Percentiles rank a stretch among this genome's conserved stretches.
phyloP scores from a whole-genome alignment of 495 filamentous ascomycete genomes.

The Chaetomium tenue region DNA sequence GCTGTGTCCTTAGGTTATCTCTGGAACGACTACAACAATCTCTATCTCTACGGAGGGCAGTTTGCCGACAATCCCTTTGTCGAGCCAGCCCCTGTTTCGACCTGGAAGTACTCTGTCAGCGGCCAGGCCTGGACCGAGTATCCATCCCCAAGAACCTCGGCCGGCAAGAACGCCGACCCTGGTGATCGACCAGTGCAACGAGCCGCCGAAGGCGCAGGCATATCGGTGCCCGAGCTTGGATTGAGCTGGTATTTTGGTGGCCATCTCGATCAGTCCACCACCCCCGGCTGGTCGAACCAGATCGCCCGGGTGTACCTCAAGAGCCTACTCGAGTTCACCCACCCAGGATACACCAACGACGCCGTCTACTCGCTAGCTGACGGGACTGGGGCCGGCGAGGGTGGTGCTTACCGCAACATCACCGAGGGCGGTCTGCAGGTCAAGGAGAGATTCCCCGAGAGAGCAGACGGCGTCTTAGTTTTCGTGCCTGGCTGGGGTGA shows the following conservation, averaged over 20 bases:
- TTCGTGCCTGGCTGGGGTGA: slow-evolving; percentile 72
- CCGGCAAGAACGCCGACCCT: slow-evolving; percentile 55
- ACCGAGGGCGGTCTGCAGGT: slow-evolving; percentile 67
- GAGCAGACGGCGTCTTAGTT: slow-evolving; percentile 68
- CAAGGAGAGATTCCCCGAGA: slow-evolving; percentile 61
- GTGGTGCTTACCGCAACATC: slow-evolving; percentile 65
- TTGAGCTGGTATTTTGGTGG: slow-evolving; percentile 75
- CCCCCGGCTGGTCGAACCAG: slow-evolving; percentile 64
- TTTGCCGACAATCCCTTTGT: slow-evolving; percentile 59
- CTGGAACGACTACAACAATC: slow-evolving; percentile 64
- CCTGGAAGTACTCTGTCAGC: slow-evolving; percentile 66
- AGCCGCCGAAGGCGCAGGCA: slow-evolving; percentile 67
- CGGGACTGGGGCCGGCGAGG: slow-evolving; percentile 48
- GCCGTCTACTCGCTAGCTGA: slow-evolving; percentile 51
- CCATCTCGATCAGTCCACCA: slow-evolving; percentile 66
- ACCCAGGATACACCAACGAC: slow-evolving; percentile 61
- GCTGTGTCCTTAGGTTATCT: slow-evolving; percentile 67
- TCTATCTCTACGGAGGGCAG: slow-evolving; percentile 71
- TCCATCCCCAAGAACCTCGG: slow-evolving; percentile 52
- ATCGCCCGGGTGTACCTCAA: slow-evolving; percentile 65
- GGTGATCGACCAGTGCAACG: slow-evolving; percentile 57
- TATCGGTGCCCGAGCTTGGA: slow-evolving; percentile 64
- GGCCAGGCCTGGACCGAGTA: slow-evolving; percentile 61
- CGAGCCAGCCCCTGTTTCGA: slow-evolving; percentile 53
- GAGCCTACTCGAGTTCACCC: slow-evolving; percentile 71